Percentiles rank a stretch among this genome's conserved stretches.
Evolutionary conservation across 345 rosid genomes (phyloP).

Genomic region (Gossypium ekmanianum): DNA sequence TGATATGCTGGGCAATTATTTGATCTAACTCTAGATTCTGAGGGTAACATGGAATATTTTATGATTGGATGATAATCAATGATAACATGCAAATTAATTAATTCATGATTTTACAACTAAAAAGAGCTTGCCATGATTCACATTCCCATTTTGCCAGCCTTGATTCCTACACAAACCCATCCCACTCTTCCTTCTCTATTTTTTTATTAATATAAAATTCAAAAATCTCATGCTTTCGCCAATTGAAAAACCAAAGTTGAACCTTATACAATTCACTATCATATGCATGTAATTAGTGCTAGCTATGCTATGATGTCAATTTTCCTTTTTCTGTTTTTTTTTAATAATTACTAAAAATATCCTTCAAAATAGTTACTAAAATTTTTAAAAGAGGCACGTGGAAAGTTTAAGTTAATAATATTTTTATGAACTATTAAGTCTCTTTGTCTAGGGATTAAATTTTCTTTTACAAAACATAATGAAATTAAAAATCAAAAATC

Average conservation of each 20-base stretch:
- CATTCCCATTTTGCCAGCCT: slow-evolving; percentile 13
- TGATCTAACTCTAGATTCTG: background rate
- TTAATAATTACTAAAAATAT: too few species aligned
- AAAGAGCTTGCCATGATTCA: slow-evolving; percentile 16
- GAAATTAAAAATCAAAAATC: too few species aligned
- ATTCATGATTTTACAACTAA: slow-evolving; percentile 16
- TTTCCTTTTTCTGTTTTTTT: background rate
- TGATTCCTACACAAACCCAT: slow-evolving; percentile 12
- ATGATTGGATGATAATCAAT: slow-evolving; percentile 1
- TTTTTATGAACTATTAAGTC: too few species aligned
- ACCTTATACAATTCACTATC: background rate
- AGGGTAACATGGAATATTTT: slow-evolving; percentile 1
- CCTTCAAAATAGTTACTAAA: too few species aligned
- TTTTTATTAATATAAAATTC: background rate
- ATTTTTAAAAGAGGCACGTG: too few species aligned
- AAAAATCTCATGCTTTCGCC: too few species aligned
- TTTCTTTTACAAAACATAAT: too few species aligned
- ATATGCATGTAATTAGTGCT: background rate
- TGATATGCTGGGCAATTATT: background rate
- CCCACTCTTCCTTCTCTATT: background rate
- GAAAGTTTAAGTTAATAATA: too few species aligned
- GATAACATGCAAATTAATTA: background rate
- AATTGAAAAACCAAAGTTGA: too few species aligned
- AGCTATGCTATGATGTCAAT: background rate
- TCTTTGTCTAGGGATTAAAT: too few species aligned